Conservation (phyloP, 2,329 filamentous ascomycete genomes). For the Aureobasidium namibiae region DNA sequence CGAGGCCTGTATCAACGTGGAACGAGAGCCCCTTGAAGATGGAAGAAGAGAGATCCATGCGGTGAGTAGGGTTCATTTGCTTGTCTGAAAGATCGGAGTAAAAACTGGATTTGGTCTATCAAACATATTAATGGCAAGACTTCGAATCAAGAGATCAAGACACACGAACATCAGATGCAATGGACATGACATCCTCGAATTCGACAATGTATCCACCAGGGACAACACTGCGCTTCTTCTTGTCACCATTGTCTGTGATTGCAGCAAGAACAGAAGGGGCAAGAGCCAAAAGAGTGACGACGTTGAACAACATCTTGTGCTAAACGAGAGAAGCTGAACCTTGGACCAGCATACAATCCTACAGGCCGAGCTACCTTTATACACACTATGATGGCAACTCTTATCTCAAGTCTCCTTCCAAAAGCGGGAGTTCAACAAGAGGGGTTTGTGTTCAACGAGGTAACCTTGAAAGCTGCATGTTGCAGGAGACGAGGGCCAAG, state of each 20-base stretch:
- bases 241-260: neutral
- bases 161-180: constrained; percentile 4
- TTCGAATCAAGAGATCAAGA: neutral
- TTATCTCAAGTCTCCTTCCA: constrained; percentile 11
- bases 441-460: constrained; percentile 9
- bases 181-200: constrained; percentile 15
- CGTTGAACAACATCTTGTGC: constrained; percentile 1
- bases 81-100: constrained; percentile 13
- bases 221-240: constrained; percentile 9
- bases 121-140: neutral
- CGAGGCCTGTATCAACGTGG: constrained; percentile 16
- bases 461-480: constrained; percentile 8
- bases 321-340: neutral
- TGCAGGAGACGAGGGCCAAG: constrained; percentile 10
- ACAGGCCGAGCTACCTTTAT: neutral
- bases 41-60: constrained; percentile 17
- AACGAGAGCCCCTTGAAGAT: constrained; percentile 20
- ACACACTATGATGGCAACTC: neutral
- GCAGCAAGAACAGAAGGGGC: constrained; percentile 9
- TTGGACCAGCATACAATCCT: neutral
- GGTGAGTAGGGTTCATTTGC: constrained; percentile 16
- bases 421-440: neutral
- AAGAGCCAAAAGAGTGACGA: constrained; percentile 11
- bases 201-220: constrained; percentile 20
- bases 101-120: constrained; percentile 11